Evolutionary conservation across 306 rosid genomes (phyloP).

Genomic region (Cucumis melo): DNA sequence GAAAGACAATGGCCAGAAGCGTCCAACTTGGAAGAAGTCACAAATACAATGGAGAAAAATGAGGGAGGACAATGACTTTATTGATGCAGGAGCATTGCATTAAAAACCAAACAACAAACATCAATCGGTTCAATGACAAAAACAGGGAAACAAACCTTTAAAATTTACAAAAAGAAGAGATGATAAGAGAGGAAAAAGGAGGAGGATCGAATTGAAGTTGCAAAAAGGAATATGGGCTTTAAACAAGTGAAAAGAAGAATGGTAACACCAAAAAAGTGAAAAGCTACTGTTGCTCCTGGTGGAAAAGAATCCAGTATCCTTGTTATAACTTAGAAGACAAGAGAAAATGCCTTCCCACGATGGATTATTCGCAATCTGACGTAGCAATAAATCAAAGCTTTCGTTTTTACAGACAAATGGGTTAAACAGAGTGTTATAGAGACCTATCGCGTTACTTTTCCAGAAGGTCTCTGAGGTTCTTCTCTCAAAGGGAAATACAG

Average conservation of each 20-base stretch:
- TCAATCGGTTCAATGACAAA: not conserved
- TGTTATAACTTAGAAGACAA: slow-evolving; percentile 4
- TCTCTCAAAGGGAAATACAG: slow-evolving; percentile 12
- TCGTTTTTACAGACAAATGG: not conserved
- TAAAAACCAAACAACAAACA: not conserved
- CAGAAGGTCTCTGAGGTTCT: slow-evolving; percentile 13
- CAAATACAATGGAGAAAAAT: not conserved
- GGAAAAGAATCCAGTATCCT: slow-evolving; percentile 20
- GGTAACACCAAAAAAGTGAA: slow-evolving; percentile 15
- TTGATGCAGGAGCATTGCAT: not conserved
- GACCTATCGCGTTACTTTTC: not conserved
- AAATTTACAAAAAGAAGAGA: not conserved
- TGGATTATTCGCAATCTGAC: not conserved
- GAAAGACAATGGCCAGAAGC: not conserved
- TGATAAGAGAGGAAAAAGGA: not conserved
- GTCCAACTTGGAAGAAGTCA: not conserved
- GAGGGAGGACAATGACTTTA: not conserved
- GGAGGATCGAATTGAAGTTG: not conserved
- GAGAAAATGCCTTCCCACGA: slow-evolving; percentile 2
- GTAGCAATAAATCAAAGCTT: not conserved
- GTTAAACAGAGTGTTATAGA: not conserved
- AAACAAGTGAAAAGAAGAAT: not conserved
- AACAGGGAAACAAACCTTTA: not conserved
- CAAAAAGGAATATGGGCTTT: not conserved
- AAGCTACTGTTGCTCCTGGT: slow-evolving; percentile 15